Conservation (phyloP, 805 yeast genomes). For the Zygosaccharomyces siamensis region DNA sequence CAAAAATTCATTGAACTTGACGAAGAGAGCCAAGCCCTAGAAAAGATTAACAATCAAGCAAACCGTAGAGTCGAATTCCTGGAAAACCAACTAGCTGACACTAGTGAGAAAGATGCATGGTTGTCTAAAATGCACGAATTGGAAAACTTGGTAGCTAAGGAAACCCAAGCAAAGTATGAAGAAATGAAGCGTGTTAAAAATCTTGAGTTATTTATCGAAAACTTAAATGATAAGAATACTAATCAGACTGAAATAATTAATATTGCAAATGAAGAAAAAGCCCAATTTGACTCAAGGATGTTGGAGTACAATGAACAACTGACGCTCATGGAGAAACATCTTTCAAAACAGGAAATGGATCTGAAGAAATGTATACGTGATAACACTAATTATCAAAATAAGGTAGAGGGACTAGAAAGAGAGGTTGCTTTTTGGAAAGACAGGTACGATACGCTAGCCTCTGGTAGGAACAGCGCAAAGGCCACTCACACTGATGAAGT, state of each 20-base stretch:
- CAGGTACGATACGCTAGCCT: conserved; percentile 27
- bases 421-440: conserved; percentile 56
- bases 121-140: conserved; percentile 48
- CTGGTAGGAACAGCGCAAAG: conserved; percentile 7
- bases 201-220: conserved; percentile 51
- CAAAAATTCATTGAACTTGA: conserved; percentile 50
- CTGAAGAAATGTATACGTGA: conserved; percentile 52
- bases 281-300: conserved; percentile 49
- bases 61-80: conserved; percentile 41
- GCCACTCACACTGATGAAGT: conserved; percentile 11
- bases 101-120: conserved; percentile 56
- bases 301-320: conserved; percentile 42
- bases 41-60: conserved; percentile 50
- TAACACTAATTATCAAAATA: conserved; percentile 50
- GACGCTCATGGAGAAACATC: conserved; percentile 41
- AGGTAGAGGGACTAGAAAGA: conserved; percentile 46
- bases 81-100: conserved; percentile 46
- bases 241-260: conserved; percentile 48
- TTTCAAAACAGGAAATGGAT: conserved; percentile 41
- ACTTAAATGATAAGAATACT: conserved; percentile 47
- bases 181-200: conserved; percentile 46
- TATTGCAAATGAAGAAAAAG: conserved; percentile 55
- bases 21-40: conserved; percentile 65
- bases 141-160: conserved; percentile 45
- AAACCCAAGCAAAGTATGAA: conserved; percentile 47